These are phyloP conservation scores for Hyphopichia wangnamkhiaoensis DNA, from an alignment of 1,139 yeast genomes.

Conservation along the genomic window DNA sequence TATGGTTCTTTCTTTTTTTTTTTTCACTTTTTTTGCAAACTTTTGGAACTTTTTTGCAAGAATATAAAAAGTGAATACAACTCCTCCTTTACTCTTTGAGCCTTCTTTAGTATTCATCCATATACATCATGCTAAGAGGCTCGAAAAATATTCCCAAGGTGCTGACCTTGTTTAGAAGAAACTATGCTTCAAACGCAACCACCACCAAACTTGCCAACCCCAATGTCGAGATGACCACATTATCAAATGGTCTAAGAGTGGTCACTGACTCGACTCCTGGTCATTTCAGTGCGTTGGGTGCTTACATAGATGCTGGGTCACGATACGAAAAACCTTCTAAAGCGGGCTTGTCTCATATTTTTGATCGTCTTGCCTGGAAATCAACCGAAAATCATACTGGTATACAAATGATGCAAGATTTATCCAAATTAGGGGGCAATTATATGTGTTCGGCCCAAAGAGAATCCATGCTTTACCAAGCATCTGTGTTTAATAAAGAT, in stretches of 20 bases:
- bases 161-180: neutral
- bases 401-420: constrained; percentile 68
- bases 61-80: neutral
- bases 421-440: constrained; percentile 88
- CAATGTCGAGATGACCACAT: constrained; percentile 48
- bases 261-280: constrained; percentile 88
- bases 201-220: constrained; percentile 20
- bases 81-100: too few species aligned
- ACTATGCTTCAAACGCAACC: neutral
- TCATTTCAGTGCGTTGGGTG: constrained; percentile 88
- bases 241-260: constrained; percentile 77
- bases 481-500: constrained; percentile 87
- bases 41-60: neutral
- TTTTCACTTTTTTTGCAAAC: too few species aligned
- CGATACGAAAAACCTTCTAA: constrained; percentile 63
- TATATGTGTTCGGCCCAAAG: constrained; percentile 92
- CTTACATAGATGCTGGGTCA: constrained; percentile 89
- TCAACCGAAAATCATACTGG: constrained; percentile 67
- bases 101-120: too few species aligned
- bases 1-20: too few species aligned
- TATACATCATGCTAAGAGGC: neutral
- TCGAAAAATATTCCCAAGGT: neutral
- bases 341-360: constrained; percentile 77
- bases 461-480: constrained; percentile 90
- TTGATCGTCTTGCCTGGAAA: constrained; percentile 87